Evolutionary conservation across 495 filamentous ascomycete genomes (phyloP).

Genomic region (Peziza echinospora): DNA sequence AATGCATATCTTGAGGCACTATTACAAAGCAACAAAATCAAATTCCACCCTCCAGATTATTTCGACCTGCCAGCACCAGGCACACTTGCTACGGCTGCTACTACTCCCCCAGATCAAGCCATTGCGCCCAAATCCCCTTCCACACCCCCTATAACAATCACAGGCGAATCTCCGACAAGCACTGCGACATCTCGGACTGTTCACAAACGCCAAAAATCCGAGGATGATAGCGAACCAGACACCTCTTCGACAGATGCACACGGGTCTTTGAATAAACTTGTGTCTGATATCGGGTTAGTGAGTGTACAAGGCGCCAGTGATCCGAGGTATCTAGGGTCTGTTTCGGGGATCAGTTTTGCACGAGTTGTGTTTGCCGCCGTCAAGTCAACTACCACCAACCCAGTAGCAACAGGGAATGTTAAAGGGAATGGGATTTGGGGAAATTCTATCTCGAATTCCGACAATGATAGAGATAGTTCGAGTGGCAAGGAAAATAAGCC

Average conservation of each 20-base stretch:
- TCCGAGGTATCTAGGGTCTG: constrained; percentile 61
- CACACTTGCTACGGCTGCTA: constrained; percentile 24
- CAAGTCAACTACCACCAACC: constrained; percentile 23
- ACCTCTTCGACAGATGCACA: constrained; percentile 27
- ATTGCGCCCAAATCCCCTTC: constrained; percentile 4
- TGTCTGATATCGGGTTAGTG: constrained; percentile 53
- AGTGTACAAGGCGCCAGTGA: constrained; percentile 57
- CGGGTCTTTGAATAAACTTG: constrained; percentile 39
- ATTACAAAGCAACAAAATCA: constrained; percentile 43
- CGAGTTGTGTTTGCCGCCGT: constrained; percentile 87
- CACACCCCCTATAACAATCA: constrained; percentile 2
- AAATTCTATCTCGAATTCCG: constrained; percentile 3
- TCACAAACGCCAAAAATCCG: constrained; percentile 8
- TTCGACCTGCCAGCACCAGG: constrained; percentile 48
- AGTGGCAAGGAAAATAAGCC: background rate
- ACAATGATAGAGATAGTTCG: constrained; percentile 1
- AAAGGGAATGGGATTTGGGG: background rate
- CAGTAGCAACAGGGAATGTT: background rate
- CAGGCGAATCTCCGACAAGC: constrained; percentile 7
- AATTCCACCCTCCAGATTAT: constrained; percentile 51
- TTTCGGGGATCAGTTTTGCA: constrained; percentile 84
- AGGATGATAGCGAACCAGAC: constrained; percentile 27
- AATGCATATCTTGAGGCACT: constrained; percentile 66
- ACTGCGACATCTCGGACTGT: background rate
- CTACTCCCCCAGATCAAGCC: constrained; percentile 24